A percentile compares a stretch with the other conserved stretches of the same genome.
phyloP scores from a whole-genome alignment of 2,329 filamentous ascomycete species.

The Fusarium poae region DNA sequence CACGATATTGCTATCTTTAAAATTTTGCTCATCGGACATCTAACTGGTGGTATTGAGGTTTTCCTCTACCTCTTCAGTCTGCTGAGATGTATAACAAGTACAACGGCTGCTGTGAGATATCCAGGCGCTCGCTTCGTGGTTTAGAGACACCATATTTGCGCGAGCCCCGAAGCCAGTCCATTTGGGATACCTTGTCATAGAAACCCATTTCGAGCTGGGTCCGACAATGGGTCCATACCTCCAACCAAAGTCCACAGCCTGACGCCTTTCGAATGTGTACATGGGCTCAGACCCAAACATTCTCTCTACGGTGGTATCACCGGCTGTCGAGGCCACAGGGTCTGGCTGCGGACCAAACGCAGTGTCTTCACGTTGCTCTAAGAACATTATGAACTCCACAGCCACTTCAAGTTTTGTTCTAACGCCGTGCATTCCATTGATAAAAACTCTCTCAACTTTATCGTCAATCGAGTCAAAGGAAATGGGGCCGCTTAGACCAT shows the following conservation, averaged over 20 bases:
- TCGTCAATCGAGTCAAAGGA: background rate
- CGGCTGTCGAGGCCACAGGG: background rate
- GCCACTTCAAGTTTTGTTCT: background rate
- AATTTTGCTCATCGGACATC: no score
- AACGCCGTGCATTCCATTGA: background rate
- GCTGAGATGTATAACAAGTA: background rate
- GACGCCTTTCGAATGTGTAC: no score
- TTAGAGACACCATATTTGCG: background rate
- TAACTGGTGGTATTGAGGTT: background rate
- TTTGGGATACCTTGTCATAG: background rate
- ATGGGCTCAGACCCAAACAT: no score
- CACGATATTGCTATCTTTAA: no score
- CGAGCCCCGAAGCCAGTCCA: background rate
- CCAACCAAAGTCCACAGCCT: background rate
- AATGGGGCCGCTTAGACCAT: background rate
- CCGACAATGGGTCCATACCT: background rate
- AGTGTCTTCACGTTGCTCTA: background rate
- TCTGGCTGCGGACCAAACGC: background rate
- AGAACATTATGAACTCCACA: background rate
- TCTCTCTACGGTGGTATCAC: background rate
- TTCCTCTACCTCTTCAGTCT: background rate
- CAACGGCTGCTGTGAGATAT: rapidly evolving
- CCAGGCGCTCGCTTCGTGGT: background rate
- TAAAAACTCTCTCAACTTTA: background rate
- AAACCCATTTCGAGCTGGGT: background rate